Evolutionary conservation across 148 eudicot genomes (phyloP).

Genomic region (Rhododendron henanense): DNA sequence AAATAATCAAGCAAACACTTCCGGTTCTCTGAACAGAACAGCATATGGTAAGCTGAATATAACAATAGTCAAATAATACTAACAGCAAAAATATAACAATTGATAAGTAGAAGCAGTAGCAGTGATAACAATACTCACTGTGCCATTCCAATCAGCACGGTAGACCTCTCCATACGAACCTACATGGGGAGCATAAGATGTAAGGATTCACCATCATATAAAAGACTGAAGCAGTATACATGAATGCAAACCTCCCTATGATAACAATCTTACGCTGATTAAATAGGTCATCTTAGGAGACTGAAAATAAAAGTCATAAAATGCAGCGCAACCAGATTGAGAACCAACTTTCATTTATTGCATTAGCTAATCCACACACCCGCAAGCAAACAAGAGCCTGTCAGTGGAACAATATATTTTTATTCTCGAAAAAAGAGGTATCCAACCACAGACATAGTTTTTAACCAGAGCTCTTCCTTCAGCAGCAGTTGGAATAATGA

Average conservation of each 20-base stretch:
- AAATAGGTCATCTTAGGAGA: not conserved
- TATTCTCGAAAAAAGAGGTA: not conserved
- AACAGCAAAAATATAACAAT: not conserved
- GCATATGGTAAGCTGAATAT: not conserved
- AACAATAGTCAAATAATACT: not conserved
- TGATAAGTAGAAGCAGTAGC: not conserved
- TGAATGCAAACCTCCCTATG: not conserved
- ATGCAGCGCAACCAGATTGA: not conserved
- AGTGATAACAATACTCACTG: constrained; percentile 50
- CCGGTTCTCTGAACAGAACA: not conserved
- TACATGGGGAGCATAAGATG: constrained; percentile 13
- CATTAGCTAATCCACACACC: not conserved
- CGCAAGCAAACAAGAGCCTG: not conserved
- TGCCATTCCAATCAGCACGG: constrained; percentile 99
- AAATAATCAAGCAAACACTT: constrained; percentile 1
- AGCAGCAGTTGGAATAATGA: not conserved
- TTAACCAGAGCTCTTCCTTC: not conserved
- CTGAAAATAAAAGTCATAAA: not conserved
- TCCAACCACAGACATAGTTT: not conserved
- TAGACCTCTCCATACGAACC: constrained; percentile 99
- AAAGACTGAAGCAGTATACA: not conserved
- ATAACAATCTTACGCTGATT: not conserved
- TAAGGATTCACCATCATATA: not conserved
- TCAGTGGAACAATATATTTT: not conserved
- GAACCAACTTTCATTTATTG: not conserved